These are phyloP conservation scores for Aspergillus texensis DNA, from an alignment of 2,329 filamentous ascomycete genomes.

Conservation along the genomic window DNA sequence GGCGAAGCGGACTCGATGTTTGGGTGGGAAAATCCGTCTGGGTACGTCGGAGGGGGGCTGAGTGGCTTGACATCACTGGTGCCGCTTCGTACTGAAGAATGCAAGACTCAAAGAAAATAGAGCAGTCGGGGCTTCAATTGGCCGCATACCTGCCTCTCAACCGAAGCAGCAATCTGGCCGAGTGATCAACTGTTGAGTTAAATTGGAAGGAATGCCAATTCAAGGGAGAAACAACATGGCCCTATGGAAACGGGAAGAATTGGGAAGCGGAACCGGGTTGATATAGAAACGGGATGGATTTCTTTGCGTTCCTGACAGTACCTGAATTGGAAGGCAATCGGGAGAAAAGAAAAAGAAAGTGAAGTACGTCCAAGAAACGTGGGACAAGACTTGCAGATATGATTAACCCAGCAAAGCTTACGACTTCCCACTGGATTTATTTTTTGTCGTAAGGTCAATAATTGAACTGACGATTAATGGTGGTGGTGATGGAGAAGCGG, in stretches of 20 bases:
- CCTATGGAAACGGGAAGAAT: conserved; percentile 22
- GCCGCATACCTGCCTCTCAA: conserved; percentile 44
- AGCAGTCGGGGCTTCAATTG: conserved; percentile 33
- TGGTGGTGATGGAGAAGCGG: conserved; percentile 10
- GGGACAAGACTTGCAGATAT: not conserved
- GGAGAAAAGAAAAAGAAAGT: conserved; percentile 1
- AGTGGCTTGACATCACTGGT: conserved; percentile 44
- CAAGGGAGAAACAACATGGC: conserved; percentile 28
- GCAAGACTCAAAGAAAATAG: conserved; percentile 30
- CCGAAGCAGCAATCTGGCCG: conserved; percentile 27
- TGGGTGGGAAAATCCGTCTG: conserved; percentile 46
- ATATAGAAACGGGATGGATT: conserved; percentile 26
- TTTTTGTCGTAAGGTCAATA: not conserved
- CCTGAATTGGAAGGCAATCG: not conserved
- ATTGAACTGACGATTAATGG: conserved; percentile 4
- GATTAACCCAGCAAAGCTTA: not conserved
- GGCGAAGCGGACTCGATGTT: conserved; percentile 52
- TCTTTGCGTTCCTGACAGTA: conserved; percentile 4
- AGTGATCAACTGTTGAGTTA: conserved; percentile 12
- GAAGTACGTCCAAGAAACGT: not conserved
- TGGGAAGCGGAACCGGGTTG: conserved; percentile 24
- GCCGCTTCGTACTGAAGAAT: conserved; percentile 31
- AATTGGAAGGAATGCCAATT: conserved; percentile 25
- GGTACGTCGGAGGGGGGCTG: conserved; percentile 39
- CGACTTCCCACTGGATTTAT: not conserved